Evolutionary conservation across 768 basidiomycete genomes (phyloP), one percentile per base, ranked within the genome.

Genomic region (Panellus pusillus): DNA sequence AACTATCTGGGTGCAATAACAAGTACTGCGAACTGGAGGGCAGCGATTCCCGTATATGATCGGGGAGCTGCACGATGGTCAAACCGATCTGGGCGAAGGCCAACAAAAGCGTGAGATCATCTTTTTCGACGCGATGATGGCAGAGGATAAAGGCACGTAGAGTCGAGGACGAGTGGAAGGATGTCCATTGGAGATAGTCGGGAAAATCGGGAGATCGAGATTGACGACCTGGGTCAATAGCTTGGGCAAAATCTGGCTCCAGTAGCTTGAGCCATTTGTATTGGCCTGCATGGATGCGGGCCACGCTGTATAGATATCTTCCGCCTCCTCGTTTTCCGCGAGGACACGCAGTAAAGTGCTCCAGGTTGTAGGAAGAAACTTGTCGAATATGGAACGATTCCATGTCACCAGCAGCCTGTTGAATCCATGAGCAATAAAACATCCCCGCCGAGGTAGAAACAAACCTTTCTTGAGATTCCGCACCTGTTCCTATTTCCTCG

Each of bases 241-340:
- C 9, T 61, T 36, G 2, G 44, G 15, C 11, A 62, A 39, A 37
- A 61, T 55, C 13, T 47, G 18, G 28, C 38, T 44, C 54, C 54
- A 58, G 50, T 58, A 58, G 38, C 43, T 35, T 5, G 49, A 53
- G n/a, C 27, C 48, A 13, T 14, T 47, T 2, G 24, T 39, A 18
- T n/a, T 35, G 3, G 38, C 43, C 6, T 52, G 49, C 9, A 35
- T 9, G 4, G n/a, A 17, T 1, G 54, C 38, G 7, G 64, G 64
- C 64, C 64, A 65, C 9, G 62, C 64, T 9, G 50, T 29, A 60
- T 60, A 65, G 35, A 63, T 63, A 43, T 64, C 48, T 2, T n/a
- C 27, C 3, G 55, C 19, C 46, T 60, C 58, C 12, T 55, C 29
- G 8, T 56, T 14, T 0, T 54, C 39, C 15, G 62, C 47, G 18